Conservation (phyloP, 2,329 filamentous ascomycete species). For the Sphaerulina populicola region DNA sequence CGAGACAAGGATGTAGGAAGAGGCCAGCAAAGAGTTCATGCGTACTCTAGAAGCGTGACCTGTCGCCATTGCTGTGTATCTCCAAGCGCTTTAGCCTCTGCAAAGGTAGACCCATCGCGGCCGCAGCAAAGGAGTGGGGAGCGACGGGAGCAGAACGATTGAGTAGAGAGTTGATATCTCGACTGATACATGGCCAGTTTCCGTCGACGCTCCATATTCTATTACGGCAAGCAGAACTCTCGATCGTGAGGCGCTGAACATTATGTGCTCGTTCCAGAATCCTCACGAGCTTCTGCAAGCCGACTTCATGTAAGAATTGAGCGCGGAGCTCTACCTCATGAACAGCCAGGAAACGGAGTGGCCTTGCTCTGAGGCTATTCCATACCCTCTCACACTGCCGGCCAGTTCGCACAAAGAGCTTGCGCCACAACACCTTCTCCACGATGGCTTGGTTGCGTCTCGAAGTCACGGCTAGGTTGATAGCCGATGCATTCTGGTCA, state of each 20-base stretch:
- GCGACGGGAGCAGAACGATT: neutral
- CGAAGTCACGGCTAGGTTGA: neutral
- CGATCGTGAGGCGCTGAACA: neutral
- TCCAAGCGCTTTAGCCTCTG: constrained; percentile 1
- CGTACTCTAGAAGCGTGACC: neutral
- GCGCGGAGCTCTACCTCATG: constrained; percentile 4
- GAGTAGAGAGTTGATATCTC: neutral
- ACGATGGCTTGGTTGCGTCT: neutral
- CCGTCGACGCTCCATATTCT: neutral
- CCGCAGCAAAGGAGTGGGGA: neutral
- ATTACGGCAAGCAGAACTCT: constrained; percentile 2
- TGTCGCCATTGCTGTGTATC: constrained; percentile 4
- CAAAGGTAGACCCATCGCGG: neutral
- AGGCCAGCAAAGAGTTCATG: neutral
- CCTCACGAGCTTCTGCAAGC: constrained; percentile 1
- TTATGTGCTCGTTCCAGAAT: constrained; percentile 1
- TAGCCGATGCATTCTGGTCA: neutral
- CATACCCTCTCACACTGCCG: neutral
- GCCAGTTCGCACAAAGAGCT: neutral
- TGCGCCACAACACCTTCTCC: constrained; percentile 1
- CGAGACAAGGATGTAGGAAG: constrained; percentile 3
- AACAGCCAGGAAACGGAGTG: neutral
- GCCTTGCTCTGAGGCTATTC: neutral
- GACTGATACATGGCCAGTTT: constrained; percentile 3
- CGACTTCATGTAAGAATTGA: neutral